Conservation (phyloP, 164 flowering plant genomes). For the Macadamia tetraphylla region DNA sequence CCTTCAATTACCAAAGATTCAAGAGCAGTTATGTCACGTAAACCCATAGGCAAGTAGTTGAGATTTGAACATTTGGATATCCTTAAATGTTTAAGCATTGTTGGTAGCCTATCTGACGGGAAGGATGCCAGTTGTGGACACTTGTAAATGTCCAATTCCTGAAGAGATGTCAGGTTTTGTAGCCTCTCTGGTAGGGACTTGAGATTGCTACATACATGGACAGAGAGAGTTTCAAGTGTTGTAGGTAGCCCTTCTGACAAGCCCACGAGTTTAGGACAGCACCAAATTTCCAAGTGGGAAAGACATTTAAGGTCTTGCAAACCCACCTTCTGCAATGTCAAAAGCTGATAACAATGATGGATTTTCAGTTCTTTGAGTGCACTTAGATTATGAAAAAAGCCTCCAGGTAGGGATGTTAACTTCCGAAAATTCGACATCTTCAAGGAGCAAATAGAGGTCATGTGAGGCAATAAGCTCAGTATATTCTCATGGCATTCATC, state of each 20-base stretch:
- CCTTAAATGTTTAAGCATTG: background rate
- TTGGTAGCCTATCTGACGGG: background rate
- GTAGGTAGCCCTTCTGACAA: constrained; percentile 5
- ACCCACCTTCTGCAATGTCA: background rate
- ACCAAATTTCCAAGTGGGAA: constrained; percentile 3
- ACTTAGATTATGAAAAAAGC: background rate
- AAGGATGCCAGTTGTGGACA: background rate
- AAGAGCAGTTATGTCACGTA: background rate
- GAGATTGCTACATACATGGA: background rate
- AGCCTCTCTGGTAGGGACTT: constrained; percentile 4
- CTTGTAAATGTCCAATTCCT: constrained; percentile 10
- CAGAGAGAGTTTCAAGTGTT: background rate
- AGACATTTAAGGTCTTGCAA: constrained; percentile 6
- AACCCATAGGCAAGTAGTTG: background rate
- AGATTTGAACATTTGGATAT: background rate
- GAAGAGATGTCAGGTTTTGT: background rate
- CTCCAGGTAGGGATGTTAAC: constrained; percentile 7
- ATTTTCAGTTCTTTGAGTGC: background rate
- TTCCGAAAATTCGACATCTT: background rate
- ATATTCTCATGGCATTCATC: constrained; percentile 2
- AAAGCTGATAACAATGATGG: background rate
- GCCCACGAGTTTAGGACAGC: constrained; percentile 3
- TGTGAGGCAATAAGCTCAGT: constrained; percentile 3
- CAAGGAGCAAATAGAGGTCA: constrained; percentile 10
- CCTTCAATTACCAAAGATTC: background rate